These are phyloP conservation scores for Diaporthe destruens DNA, from an alignment of 2,329 filamentous ascomycete species.

Conservation along the genomic window DNA sequence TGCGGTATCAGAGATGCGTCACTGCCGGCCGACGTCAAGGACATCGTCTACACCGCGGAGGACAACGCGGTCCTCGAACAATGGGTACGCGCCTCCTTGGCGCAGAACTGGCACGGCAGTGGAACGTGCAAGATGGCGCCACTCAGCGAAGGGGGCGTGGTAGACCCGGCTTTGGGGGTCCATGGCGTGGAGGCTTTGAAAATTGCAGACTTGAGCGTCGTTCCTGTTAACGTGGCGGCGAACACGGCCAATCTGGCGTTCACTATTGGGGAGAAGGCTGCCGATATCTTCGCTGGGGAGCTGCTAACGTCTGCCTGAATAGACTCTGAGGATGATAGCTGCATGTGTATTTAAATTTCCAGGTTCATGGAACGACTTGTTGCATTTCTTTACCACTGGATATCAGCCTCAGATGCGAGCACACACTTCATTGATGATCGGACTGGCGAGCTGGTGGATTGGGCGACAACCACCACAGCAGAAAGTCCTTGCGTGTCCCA, in stretches of 20 bases:
- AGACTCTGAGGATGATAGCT: not conserved
- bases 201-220: not conserved
- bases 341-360: too few species aligned
- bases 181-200: not conserved
- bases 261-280: slow-evolving; percentile 58
- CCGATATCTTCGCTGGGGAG: slow-evolving; percentile 47
- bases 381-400: too few species aligned
- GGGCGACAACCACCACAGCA: not conserved
- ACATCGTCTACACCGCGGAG: slow-evolving; percentile 57
- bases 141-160: slow-evolving; percentile 56
- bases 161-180: slow-evolving; percentile 48
- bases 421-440: not conserved
- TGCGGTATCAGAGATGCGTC: slow-evolving; percentile 46
- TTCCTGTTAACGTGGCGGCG: not conserved
- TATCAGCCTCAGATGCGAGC: too few species aligned
- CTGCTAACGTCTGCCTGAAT: not conserved
- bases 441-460: not conserved
- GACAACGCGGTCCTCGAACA: slow-evolving; percentile 62
- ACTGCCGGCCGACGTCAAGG: slow-evolving; percentile 47
- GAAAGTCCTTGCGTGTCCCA: not conserved
- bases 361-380: too few species aligned
- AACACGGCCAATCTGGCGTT: slow-evolving; percentile 51
- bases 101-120: slow-evolving; percentile 58
- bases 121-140: slow-evolving; percentile 61
- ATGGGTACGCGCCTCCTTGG: slow-evolving; percentile 53